Evolutionary conservation across 2,329 filamentous ascomycete genomes (phyloP).

Genomic region (Aulographum hederae): DNA sequence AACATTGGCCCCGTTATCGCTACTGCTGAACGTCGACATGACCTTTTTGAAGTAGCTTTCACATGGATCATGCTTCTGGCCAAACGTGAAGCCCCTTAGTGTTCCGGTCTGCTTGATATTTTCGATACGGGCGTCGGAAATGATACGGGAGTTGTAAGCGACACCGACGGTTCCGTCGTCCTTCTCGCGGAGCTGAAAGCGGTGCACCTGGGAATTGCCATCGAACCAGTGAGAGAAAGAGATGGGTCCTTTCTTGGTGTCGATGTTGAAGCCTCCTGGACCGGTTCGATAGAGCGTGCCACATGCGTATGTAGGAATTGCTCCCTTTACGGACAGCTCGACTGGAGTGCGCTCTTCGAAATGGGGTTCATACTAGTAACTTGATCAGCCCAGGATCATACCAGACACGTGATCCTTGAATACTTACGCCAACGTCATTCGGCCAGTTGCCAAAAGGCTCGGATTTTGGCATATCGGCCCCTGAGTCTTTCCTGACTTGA

Average conservation of each 20-base stretch:
- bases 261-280: slow-evolving; percentile 44
- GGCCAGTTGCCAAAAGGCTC: too few relatives aligned
- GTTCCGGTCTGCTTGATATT: slow-evolving; percentile 41
- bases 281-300: slow-evolving; percentile 60
- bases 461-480: too few relatives aligned
- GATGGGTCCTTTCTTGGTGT: slow-evolving; percentile 42
- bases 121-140: slow-evolving; percentile 44
- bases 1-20: slow-evolving; percentile 31
- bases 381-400: too few relatives aligned
- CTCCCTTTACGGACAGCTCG: slow-evolving; percentile 42
- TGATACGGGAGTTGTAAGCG: slow-evolving; percentile 52
- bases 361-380: too few relatives aligned
- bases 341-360: slow-evolving; percentile 49
- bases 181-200: slow-evolving; percentile 45
- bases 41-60: slow-evolving; percentile 54
- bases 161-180: slow-evolving; percentile 23
- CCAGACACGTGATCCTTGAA: too few relatives aligned
- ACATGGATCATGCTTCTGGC: slow-evolving; percentile 55
- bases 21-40: slow-evolving; percentile 37
- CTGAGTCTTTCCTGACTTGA: too few relatives aligned
- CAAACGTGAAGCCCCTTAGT: slow-evolving; percentile 44
- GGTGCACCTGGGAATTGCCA: slow-evolving; percentile 52
- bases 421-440: too few relatives aligned
- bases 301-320: slow-evolving; percentile 52
- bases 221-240: slow-evolving; percentile 65